These are phyloP conservation scores for Cercis canadensis DNA, from an alignment of 306 rosid genomes.

Conservation along the genomic window DNA sequence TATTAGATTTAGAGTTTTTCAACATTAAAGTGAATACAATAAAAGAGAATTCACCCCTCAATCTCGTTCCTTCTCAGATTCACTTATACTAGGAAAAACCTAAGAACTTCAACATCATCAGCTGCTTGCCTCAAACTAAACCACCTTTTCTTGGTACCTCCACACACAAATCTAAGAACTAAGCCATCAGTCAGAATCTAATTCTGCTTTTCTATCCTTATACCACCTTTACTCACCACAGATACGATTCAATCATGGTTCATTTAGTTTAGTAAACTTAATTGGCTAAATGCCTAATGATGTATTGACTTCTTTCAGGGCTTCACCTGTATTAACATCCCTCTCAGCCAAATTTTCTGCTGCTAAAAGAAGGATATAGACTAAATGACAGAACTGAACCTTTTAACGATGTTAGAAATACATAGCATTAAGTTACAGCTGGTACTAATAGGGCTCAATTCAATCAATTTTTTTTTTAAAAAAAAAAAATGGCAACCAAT, in stretches of 20 bases:
- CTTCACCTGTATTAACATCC: too few relatives aligned
- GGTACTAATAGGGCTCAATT: constrained; percentile 23
- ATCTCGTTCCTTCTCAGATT: background rate
- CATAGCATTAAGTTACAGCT: constrained; percentile 3
- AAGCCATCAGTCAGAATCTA: too few relatives aligned
- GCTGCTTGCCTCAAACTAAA: too few relatives aligned
- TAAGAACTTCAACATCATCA: too few relatives aligned
- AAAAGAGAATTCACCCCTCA: background rate
- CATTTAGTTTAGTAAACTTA: too few relatives aligned
- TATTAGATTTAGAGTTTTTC: background rate
- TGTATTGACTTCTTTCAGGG: too few relatives aligned
- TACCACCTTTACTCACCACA: too few relatives aligned
- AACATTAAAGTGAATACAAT: background rate
- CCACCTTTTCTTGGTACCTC: too few relatives aligned
- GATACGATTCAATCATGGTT: too few relatives aligned
- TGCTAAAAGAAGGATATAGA: constrained; percentile 5
- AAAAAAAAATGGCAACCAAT: constrained; percentile 28
- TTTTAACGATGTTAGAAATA: constrained; percentile 12
- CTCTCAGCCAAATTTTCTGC: background rate
- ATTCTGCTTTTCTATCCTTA: too few relatives aligned
- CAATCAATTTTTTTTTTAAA: constrained; percentile 9
- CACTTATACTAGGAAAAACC: too few relatives aligned
- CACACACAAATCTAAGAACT: too few relatives aligned
- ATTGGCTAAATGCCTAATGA: background rate
- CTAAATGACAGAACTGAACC: constrained; percentile 20